A percentile compares a stretch with the other conserved stretches of the same genome.
phyloP scores from a whole-genome alignment of 1,284 basidiomycete genomes.

The Sporisorium iseilematis-ciliati region DNA sequence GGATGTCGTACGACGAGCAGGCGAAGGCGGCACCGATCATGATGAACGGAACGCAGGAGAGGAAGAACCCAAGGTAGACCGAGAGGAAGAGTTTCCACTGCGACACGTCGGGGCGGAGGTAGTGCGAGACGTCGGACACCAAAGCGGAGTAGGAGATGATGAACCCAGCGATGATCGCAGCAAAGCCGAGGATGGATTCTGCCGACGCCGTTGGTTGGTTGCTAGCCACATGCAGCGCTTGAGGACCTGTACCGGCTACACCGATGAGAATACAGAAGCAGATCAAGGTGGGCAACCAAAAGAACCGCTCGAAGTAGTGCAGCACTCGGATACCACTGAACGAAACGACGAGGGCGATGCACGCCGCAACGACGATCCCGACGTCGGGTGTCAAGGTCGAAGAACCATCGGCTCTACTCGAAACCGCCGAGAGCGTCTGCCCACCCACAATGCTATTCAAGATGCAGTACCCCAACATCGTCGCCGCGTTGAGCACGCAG shows the following conservation, averaged over 20 bases:
- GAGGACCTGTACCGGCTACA: constrained; percentile 74
- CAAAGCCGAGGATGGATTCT: constrained; percentile 74
- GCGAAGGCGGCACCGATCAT: constrained; percentile 74
- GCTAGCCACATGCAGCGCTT: constrained; percentile 72
- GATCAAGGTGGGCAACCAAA: constrained; percentile 84
- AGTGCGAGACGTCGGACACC: constrained; percentile 68
- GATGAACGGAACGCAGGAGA: constrained; percentile 75
- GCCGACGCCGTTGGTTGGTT: constrained; percentile 72
- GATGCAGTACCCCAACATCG: constrained; percentile 71
- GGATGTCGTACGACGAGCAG: constrained; percentile 74
- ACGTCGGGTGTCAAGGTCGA: constrained; percentile 72
- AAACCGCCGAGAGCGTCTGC: constrained; percentile 71
- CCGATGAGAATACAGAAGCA: constrained; percentile 75
- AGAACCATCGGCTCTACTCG: constrained; percentile 40
- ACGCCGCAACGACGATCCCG: constrained; percentile 86
- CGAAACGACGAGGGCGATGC: constrained; percentile 82
- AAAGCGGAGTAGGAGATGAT: constrained; percentile 72
- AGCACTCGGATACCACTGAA: constrained; percentile 84
- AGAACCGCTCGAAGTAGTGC: constrained; percentile 77
- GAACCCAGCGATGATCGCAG: constrained; percentile 75
- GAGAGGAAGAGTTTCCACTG: constrained; percentile 74
- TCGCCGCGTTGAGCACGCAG: constrained; percentile 70
- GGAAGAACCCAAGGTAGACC: constrained; percentile 76
- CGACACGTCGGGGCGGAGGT: constrained; percentile 72
- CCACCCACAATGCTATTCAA: constrained; percentile 75